phyloP scores from a whole-genome alignment of 2,329 filamentous ascomycete genomes.

The Colletotrichum coccodes region DNA sequence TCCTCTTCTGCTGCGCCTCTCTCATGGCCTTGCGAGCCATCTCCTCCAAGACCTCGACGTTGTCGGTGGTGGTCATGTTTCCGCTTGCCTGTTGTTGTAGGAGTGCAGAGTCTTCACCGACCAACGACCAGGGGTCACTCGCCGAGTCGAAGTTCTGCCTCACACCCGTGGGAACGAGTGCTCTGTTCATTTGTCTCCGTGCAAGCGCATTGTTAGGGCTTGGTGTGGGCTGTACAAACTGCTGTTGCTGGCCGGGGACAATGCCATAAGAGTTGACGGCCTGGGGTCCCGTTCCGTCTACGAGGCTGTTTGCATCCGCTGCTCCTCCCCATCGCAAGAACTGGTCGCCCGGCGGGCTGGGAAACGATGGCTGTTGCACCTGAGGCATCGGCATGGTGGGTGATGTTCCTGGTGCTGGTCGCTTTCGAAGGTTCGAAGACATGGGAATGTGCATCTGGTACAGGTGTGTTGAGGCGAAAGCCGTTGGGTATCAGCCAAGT shows the following conservation, averaged over 20 bases:
- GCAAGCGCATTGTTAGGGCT: conserved; percentile 56
- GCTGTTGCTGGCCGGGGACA: conserved; percentile 47
- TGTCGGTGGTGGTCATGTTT: conserved; percentile 68
- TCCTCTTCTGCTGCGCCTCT: conserved; percentile 89
- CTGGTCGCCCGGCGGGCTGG: conserved; percentile 58
- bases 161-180: conserved; percentile 56
- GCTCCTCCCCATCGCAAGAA: conserved; percentile 56
- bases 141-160: conserved; percentile 49
- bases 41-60: conserved; percentile 81
- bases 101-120: conserved; percentile 52
- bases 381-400: conserved; percentile 67
- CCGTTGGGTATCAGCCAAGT: conserved; percentile 16
- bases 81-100: conserved; percentile 37
- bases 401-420: conserved; percentile 76
- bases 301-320: conserved; percentile 48
- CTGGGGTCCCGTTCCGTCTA: conserved; percentile 45
- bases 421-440: conserved; percentile 72
- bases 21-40: conserved; percentile 84
- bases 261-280: conserved; percentile 51
- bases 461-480: not conserved
- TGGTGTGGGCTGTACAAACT: conserved; percentile 40
- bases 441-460: conserved; percentile 44
- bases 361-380: conserved; percentile 58
- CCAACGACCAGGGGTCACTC: conserved; percentile 54
- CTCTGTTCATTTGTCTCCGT: conserved; percentile 61